Conservation (phyloP, 2,329 filamentous ascomycete species). For the Pseudonectria foliicola region DNA sequence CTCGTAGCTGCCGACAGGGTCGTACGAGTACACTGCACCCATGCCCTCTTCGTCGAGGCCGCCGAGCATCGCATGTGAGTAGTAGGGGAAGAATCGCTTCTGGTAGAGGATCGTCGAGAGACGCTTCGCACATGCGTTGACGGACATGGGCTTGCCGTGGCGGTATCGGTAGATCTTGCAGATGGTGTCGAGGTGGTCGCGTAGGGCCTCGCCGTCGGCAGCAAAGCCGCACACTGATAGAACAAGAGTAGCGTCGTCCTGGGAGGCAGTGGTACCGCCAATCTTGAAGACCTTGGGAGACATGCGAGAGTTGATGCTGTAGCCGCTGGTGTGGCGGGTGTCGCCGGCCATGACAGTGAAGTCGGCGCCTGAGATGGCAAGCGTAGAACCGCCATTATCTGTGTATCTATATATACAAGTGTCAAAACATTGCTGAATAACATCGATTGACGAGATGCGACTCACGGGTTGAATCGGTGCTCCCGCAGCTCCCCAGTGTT, state of each 20-base stretch:
- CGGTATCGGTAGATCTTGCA: slow-evolving; percentile 99
- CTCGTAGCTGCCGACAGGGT: slow-evolving; percentile 96
- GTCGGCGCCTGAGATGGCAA: slow-evolving; percentile 88
- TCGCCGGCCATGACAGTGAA: slow-evolving; percentile 97
- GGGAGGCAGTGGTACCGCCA: slow-evolving; percentile 79
- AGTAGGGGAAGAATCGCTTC: slow-evolving; percentile 99
- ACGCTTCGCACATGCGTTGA: slow-evolving; percentile 90
- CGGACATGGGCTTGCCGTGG: slow-evolving; percentile 91
- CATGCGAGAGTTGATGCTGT: slow-evolving; percentile 98
- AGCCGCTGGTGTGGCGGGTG: slow-evolving; percentile 90
- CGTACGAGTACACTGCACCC: slow-evolving; percentile 94
- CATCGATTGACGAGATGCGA: neutral
- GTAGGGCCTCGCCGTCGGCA: slow-evolving; percentile 87
- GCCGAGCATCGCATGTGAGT: slow-evolving; percentile 88
- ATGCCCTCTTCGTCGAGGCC: slow-evolving; percentile 91
- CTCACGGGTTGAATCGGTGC: slow-evolving; percentile 91
- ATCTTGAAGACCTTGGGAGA: slow-evolving; percentile 96
- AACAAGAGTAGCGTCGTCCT: slow-evolving; percentile 78
- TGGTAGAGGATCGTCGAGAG: slow-evolving; percentile 92
- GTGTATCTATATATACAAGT: slow-evolving; percentile 65
- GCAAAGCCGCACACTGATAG: slow-evolving; percentile 94
- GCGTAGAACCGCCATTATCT: slow-evolving; percentile 93
- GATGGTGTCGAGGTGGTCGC: slow-evolving; percentile 86
- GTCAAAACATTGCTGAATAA: slow-evolving; percentile 4
- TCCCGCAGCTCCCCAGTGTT: slow-evolving; percentile 52